These are phyloP conservation scores for Scheffersomyces lignicola DNA, from an alignment of 1,139 yeast genomes.

Conservation along the genomic window DNA sequence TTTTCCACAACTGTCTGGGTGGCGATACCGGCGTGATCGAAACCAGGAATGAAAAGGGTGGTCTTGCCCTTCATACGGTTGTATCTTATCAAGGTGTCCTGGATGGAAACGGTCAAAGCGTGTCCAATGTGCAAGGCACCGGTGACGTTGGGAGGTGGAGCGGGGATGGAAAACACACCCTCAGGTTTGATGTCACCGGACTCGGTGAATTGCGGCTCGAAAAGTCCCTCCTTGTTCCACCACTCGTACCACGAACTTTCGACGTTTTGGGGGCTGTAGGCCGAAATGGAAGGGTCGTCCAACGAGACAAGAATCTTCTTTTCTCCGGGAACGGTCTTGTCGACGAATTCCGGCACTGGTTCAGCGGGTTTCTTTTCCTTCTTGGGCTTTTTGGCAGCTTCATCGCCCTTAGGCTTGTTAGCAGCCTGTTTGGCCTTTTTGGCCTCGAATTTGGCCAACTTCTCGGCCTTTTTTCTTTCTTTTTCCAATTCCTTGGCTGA, in stretches of 20 bases:
- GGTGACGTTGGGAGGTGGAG: slow-evolving; percentile 98
- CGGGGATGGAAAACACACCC: slow-evolving; percentile 88
- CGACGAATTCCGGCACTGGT: slow-evolving; percentile 79
- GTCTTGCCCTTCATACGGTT: slow-evolving; percentile 98
- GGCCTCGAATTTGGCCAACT: slow-evolving; percentile 90
- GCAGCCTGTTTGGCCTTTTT: slow-evolving; percentile 80
- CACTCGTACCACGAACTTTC: slow-evolving; percentile 98
- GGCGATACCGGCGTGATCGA: slow-evolving; percentile 99
- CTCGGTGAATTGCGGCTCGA: slow-evolving; percentile 79
- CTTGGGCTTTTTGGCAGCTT: slow-evolving; percentile 59
- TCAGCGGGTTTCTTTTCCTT: slow-evolving; percentile 70
- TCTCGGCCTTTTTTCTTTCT: slow-evolving; percentile 96
- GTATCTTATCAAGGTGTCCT: slow-evolving; percentile 89
- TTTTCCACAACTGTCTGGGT: slow-evolving; percentile 98
- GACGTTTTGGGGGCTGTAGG: slow-evolving; percentile 88
- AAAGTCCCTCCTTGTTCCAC: slow-evolving; percentile 91
- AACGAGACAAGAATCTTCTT: slow-evolving; percentile 82
- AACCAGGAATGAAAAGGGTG: slow-evolving; percentile 90
- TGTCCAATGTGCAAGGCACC: slow-evolving; percentile 99
- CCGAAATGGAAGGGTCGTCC: slow-evolving; percentile 91
- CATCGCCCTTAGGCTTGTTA: slow-evolving; percentile 33
- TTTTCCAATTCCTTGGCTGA: slow-evolving; percentile 83
- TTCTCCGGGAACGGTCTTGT: slow-evolving; percentile 82
- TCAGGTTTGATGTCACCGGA: slow-evolving; percentile 78
- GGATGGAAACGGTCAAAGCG: slow-evolving; percentile 92